Conservation (phyloP, 2,329 filamentous ascomycete species). For the Epichloe sp. region DNA sequence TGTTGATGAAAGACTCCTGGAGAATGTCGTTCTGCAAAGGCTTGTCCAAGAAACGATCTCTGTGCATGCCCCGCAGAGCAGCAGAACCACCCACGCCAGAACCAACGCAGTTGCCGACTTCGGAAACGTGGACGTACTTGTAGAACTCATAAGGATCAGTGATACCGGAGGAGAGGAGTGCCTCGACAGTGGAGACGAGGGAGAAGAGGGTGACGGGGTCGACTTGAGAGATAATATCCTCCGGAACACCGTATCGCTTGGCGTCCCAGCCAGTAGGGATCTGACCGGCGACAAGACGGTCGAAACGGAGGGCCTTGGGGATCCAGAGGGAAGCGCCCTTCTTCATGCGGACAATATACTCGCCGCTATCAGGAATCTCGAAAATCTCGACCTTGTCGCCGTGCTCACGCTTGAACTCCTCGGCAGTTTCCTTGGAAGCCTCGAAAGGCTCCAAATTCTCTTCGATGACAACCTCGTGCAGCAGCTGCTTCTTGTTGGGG, state of each 20-base stretch:
- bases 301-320: slow-evolving; percentile 92
- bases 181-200: slow-evolving; percentile 84
- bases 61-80: slow-evolving; percentile 94
- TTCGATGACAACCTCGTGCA: slow-evolving; percentile 95
- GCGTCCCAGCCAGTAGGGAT: slow-evolving; percentile 96
- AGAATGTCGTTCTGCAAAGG: slow-evolving; percentile 97
- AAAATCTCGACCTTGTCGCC: slow-evolving; percentile 97
- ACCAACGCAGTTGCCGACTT: slow-evolving; percentile 95
- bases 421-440: slow-evolving; percentile 89
- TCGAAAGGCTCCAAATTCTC: slow-evolving; percentile 97
- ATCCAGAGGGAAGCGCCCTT: slow-evolving; percentile 95
- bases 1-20: slow-evolving; percentile 99
- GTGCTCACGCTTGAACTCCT: slow-evolving; percentile 95
- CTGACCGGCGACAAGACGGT: slow-evolving; percentile 92
- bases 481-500: slow-evolving; percentile 94
- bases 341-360: slow-evolving; percentile 88
- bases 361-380: slow-evolving; percentile 82
- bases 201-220: slow-evolving; percentile 94
- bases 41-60: slow-evolving; percentile 91
- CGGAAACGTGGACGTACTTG: slow-evolving; percentile 96
- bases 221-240: slow-evolving; percentile 95
- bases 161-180: slow-evolving; percentile 83
- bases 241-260: slow-evolving; percentile 88
- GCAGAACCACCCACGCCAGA: slow-evolving; percentile 94
- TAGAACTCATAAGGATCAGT: slow-evolving; percentile 99